A percentile compares a stretch with the other conserved stretches of the same genome.
Evolutionary conservation across 306 rosid genomes (phyloP).

Genomic region (Malus domestica): ASM211411v1 NC_041790.1:445001-445500

Average conservation of each 20-base stretch:
- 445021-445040: neutral
- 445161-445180: neutral
- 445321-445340: neutral
- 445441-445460: neutral
- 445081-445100: conserved; percentile 50
- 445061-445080: conserved; percentile 55
- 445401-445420: neutral
- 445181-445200: neutral
- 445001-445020: neutral
- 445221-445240: too few relatives aligned
- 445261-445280: neutral
- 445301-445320: neutral
- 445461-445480: neutral
- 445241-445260: neutral
- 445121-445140: conserved; percentile 47
- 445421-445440: conserved; percentile 7
- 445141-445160: conserved; percentile 8
- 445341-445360: neutral
- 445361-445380: neutral
- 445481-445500: neutral
- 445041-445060: conserved; percentile 46
- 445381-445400: neutral
- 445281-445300: neutral
- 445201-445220: neutral
- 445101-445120: conserved; percentile 55